These are phyloP conservation scores for Inga laurina DNA, from an alignment of 306 rosid genomes.

Conservation along the genomic window DNA sequence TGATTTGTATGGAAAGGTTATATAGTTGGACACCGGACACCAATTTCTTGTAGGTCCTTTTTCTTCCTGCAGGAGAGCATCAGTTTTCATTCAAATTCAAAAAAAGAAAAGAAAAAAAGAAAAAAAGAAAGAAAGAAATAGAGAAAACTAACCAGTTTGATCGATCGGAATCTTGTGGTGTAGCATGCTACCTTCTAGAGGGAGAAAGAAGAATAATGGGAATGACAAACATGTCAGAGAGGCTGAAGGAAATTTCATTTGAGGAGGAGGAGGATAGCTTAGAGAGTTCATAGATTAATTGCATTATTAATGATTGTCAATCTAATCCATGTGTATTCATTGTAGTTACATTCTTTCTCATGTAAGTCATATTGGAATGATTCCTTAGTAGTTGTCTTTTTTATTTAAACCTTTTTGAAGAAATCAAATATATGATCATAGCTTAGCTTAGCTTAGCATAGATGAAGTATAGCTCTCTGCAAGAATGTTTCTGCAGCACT, in stretches of 20 bases:
- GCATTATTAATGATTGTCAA: slow-evolving; percentile 41
- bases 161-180: slow-evolving; percentile 31
- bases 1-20: slow-evolving; percentile 29
- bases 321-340: slow-evolving; percentile 50
- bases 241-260: slow-evolving; percentile 36
- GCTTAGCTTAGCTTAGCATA: slow-evolving; percentile 17
- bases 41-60: slow-evolving; percentile 46
- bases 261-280: slow-evolving; percentile 6
- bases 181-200: slow-evolving; percentile 22
- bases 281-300: slow-evolving; percentile 38
- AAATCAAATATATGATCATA: slow-evolving; percentile 34
- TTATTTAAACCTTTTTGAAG: slow-evolving; percentile 25
- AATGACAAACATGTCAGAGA: slow-evolving; percentile 25
- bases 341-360: slow-evolving; percentile 39
- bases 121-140: no score
- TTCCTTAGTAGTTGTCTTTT: slow-evolving; percentile 20
- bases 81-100: slow-evolving; percentile 15
- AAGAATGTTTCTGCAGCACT: slow-evolving; percentile 10
- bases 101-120: no score
- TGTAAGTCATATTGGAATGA: slow-evolving; percentile 23
- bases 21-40: slow-evolving; percentile 28
- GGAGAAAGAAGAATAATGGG: slow-evolving; percentile 33
- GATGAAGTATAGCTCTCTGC: slow-evolving; percentile 6
- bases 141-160: neutral
- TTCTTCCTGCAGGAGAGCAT: slow-evolving; percentile 42